These are phyloP conservation scores for Penicillium hordei DNA, from an alignment of 2,329 filamentous ascomycete species.

Conservation along the genomic window DNA sequence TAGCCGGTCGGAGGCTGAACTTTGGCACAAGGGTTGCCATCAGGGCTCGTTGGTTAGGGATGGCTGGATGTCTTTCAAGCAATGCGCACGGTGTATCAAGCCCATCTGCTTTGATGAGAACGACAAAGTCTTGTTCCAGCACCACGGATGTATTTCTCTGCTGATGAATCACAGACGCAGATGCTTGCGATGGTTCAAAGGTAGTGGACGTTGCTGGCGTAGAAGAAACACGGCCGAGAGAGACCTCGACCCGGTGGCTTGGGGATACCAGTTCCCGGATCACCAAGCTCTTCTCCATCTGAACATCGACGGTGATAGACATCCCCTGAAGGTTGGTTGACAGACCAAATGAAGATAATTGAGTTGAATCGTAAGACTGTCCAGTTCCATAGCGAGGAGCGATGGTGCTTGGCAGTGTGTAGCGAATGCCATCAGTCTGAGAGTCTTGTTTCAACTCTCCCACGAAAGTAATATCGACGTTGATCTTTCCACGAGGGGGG, in stretches of 20 bases:
- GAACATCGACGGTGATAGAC: constrained; percentile 59
- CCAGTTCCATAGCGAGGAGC: constrained; percentile 63
- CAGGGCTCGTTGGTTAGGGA: constrained; percentile 62
- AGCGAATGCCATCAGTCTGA: constrained; percentile 65
- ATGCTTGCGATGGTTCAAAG: constrained; percentile 60
- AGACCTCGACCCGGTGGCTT: constrained; percentile 66
- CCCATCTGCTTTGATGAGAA: constrained; percentile 63
- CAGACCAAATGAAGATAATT: not conserved
- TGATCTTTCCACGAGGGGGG: constrained; percentile 56
- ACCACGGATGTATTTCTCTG: constrained; percentile 26
- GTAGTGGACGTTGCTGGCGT: constrained; percentile 38
- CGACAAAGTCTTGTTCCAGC: constrained; percentile 65
- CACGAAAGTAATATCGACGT: constrained; percentile 65
- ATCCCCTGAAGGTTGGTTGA: constrained; percentile 40
- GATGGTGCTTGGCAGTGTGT: constrained; percentile 67
- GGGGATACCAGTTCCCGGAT: constrained; percentile 66
- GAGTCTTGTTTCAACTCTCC: constrained; percentile 72
- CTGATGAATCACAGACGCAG: constrained; percentile 57
- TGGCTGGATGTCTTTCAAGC: constrained; percentile 63
- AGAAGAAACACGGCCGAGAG: constrained; percentile 59
- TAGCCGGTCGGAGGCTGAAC: constrained; percentile 59
- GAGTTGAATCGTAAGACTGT: constrained; percentile 1
- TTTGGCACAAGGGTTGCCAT: constrained; percentile 72
- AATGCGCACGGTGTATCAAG: constrained; percentile 63
- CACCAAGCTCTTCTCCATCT: constrained; percentile 56